Base-by-base conservation (phyloP, 345 rosid genomes). In the Rhodamnia rubescens region DNA sequence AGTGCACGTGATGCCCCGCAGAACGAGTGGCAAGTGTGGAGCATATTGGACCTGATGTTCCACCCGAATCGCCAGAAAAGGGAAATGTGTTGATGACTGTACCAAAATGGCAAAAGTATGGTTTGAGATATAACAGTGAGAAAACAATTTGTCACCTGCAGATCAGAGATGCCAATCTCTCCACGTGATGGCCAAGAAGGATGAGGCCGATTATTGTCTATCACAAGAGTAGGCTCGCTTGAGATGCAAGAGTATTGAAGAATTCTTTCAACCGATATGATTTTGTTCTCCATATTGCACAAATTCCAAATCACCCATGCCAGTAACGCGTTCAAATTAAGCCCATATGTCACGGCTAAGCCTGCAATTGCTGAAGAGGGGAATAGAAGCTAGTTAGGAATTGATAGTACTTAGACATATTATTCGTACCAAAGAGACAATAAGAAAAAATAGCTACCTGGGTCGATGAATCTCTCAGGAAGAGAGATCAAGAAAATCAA, bases 1-100 rank as follows among this genome's bases (percentile, higher is more conserved):
- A 40, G 94, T 97, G 90, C 97, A 95, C 0, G 98, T 91, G 82
- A 95, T 89, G 75, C 98, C 98, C 64, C 90, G 92, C 87, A 97
- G 59, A 69, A 95, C 97, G 10, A 95, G 94, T 13, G 98, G 98
- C 97, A 97, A 83, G 81, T 93, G 93, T 26, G 95, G 92, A 53
- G 95, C 96, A 90, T 97, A 97, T 1, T 94, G 93, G 8, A 97
- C 97, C 99, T 95, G 16, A 78, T 27, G 27, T 14, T 56, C 12
- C 44, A 51, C 24, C 64, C 64, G n/a, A 58, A 26, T 6, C 5
- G 64, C 32, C 64, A 26, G 8, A 58, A 58, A 58, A 13, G 8
- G 32, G 32, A 58, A 51, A 58, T 58, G 64, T 12, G 64, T 58
- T 58, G 32, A 56, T 32, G 18, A 49, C 8, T n/a, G 32, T n/a